These are phyloP conservation scores for Ophiocordyceps camponoti-leonardi DNA, from an alignment of 2,329 filamentous ascomycete genomes.

Conservation along the genomic window DNA sequence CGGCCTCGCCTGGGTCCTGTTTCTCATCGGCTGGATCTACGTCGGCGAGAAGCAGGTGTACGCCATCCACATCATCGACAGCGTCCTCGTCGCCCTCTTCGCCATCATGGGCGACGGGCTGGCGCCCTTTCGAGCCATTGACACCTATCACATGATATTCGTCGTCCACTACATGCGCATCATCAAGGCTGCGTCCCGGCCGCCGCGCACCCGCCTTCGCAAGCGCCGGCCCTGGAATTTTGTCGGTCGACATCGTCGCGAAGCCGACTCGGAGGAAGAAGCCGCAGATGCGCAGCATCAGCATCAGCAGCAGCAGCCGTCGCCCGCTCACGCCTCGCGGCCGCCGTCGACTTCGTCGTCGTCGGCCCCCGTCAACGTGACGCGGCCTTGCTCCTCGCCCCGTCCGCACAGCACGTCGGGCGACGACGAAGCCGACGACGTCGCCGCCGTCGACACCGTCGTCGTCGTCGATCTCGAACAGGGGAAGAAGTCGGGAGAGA, in stretches of 20 bases:
- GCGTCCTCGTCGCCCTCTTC: constrained; percentile 53
- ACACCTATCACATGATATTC: constrained; percentile 79
- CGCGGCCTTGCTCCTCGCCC: background rate
- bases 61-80: constrained; percentile 52
- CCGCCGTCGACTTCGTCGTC: background rate
- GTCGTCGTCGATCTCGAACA: constrained; percentile 19
- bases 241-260: background rate
- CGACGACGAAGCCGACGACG: constrained; percentile 5
- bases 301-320: background rate
- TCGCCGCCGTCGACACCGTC: background rate
- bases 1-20: constrained; percentile 78
- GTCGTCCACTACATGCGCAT: constrained; percentile 47
- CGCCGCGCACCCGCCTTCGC: background rate
- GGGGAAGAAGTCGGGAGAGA: constrained; percentile 12
- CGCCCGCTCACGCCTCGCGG: too few species aligned
- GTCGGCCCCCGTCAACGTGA: background rate
- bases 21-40: constrained; percentile 80
- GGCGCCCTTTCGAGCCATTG: constrained; percentile 58
- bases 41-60: constrained; percentile 57
- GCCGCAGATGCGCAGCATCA: background rate
- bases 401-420: background rate
- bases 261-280: background rate
- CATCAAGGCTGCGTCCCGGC: constrained; percentile 18
- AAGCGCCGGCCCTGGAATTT: background rate
- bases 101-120: constrained; percentile 54